phyloP scores from a whole-genome alignment of 2,329 filamentous ascomycete genomes.

The Berkeleyomyces rouxiae region DNA sequence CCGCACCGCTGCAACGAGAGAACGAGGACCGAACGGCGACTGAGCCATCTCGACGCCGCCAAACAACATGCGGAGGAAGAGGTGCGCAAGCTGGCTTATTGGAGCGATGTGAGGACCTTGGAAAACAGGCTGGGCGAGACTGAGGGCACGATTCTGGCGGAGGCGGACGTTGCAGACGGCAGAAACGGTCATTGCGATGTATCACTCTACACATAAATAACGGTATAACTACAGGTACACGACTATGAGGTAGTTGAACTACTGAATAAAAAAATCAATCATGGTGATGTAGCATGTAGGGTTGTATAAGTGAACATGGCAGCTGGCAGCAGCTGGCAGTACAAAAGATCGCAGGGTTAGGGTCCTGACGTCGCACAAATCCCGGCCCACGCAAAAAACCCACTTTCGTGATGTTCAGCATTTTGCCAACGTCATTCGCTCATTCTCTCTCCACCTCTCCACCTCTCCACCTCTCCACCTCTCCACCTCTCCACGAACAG shows the following conservation, averaged over 20 bases:
- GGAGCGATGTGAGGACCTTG: slow-evolving; percentile 66
- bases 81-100: slow-evolving; percentile 67
- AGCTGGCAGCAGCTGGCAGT: neutral
- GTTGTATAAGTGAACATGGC: neutral
- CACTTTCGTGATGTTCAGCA: neutral
- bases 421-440: neutral
- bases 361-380: neutral
- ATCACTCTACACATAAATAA: neutral
- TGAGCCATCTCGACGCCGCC: slow-evolving; percentile 55
- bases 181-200: neutral
- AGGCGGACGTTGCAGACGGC: neutral
- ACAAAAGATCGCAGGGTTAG: neutral
- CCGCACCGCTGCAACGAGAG: slow-evolving; percentile 24
- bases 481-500: neutral
- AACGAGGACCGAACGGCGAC: slow-evolving; percentile 26
- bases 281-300: neutral
- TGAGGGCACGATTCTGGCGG: slow-evolving; percentile 16
- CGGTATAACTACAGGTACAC: neutral
- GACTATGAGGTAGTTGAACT: no score
- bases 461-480: no score
- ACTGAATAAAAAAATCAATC: neutral
- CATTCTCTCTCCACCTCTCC: neutral
- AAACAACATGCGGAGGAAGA: slow-evolving; percentile 64
- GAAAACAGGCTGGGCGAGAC: slow-evolving; percentile 33
- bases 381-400: neutral